Conservation (phyloP, 352 stramenopile species). For the Phytopythium chamaehyphon region DNA sequence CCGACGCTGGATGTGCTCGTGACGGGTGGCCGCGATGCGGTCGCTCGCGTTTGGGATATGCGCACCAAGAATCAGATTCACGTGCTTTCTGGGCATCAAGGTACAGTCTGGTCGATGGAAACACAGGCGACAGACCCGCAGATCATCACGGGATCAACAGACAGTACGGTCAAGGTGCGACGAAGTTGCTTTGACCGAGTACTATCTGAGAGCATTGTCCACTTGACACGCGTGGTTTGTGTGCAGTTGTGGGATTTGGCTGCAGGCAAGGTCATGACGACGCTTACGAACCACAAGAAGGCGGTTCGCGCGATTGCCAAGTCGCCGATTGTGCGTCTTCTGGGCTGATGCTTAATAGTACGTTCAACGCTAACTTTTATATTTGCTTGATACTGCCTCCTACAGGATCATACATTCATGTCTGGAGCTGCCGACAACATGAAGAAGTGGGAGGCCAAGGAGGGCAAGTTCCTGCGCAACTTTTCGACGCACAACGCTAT, state of each 20-base stretch:
- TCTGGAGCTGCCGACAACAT: conserved; percentile 96
- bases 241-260: conserved; percentile 96
- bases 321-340: conserved; percentile 73
- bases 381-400: neutral
- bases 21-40: conserved; percentile 92
- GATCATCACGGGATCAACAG: conserved; percentile 89
- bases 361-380: neutral
- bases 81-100: conserved; percentile 95
- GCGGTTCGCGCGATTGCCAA: conserved; percentile 90
- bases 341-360: neutral
- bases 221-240: neutral
- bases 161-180: conserved; percentile 96
- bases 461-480: conserved; percentile 96
- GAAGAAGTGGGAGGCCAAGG: conserved; percentile 98
- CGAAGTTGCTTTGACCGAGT: neutral
- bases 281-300: conserved; percentile 99
- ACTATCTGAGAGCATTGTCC: no score
- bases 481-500: conserved; percentile 97
- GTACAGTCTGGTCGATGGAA: conserved; percentile 94
- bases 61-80: conserved; percentile 98
- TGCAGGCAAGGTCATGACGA: conserved; percentile 97
- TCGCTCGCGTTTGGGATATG: conserved; percentile 98
- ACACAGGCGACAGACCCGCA: conserved; percentile 97
- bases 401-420: conserved; percentile 96
- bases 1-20: conserved; percentile 98